Percentiles rank a stretch among this genome's conserved stretches.
Evolutionary conservation across 2,329 filamentous ascomycete genomes (phyloP).

Genomic region (Hypoxylon rubiginosum): DNA sequence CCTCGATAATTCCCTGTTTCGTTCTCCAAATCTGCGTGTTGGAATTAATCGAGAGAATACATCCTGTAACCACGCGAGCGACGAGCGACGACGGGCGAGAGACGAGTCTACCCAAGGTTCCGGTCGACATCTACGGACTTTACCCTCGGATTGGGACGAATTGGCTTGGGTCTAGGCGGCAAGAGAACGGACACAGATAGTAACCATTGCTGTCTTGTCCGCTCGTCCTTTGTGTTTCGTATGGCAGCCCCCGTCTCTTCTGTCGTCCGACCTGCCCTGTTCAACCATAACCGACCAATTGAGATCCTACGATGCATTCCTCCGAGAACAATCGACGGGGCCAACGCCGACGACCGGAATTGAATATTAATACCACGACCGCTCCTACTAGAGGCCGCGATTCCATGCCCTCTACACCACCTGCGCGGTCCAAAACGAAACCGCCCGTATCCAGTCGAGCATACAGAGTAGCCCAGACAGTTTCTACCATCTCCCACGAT

Average conservation of each 20-base stretch:
- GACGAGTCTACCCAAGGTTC: neutral
- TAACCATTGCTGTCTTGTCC: conserved; percentile 9
- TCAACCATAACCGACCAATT: conserved; percentile 36
- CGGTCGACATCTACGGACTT: conserved; percentile 5
- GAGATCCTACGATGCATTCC: conserved; percentile 46
- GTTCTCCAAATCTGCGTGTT: neutral
- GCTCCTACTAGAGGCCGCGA: conserved; percentile 40
- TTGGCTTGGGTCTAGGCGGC: conserved; percentile 1
- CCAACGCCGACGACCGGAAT: conserved; percentile 54
- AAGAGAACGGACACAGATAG: conserved; percentile 11
- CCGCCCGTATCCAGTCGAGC: conserved; percentile 53
- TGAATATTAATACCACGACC: conserved; percentile 54
- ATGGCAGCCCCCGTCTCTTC: conserved; percentile 44
- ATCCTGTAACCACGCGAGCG: neutral
- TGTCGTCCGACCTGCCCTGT: conserved; percentile 42
- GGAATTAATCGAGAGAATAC: neutral
- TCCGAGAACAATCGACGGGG: conserved; percentile 47
- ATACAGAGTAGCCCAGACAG: conserved; percentile 47
- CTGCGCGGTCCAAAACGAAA: conserved; percentile 51
- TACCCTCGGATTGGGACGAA: conserved; percentile 2
- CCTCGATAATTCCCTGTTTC: conserved; percentile 5
- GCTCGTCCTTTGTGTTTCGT: conserved; percentile 35
- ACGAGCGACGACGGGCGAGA: neutral
- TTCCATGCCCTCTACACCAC: conserved; percentile 50
- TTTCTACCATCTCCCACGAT: conserved; percentile 43